A percentile compares a stretch with the other conserved stretches of the same genome.
phyloP scores from a whole-genome alignment of 305 asterid genomes.

The Fraxinus ornus region DNA sequence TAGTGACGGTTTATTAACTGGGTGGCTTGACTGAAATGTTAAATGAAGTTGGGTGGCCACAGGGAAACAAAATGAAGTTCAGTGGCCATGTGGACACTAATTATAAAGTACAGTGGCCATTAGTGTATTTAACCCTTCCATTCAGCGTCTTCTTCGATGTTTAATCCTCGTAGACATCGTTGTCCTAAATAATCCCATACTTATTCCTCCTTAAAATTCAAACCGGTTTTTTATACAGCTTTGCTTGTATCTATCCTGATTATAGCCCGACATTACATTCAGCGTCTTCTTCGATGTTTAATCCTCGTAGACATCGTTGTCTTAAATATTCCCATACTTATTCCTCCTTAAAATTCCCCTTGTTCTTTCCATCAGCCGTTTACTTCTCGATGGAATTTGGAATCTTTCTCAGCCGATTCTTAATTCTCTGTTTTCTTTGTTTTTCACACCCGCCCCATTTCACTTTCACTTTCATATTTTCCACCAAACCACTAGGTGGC shows the following conservation, averaged over 20 bases:
- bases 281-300: constrained; percentile 9
- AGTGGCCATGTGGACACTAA: no score
- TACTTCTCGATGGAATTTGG: not conserved
- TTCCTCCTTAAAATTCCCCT: not conserved
- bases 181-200: no score
- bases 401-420: not conserved
- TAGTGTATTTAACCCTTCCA: no score
- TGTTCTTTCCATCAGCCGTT: not conserved
- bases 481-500: not conserved
- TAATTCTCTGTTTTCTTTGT: not conserved
- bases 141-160: no score
- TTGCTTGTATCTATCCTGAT: not conserved
- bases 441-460: not conserved
- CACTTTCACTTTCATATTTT: not conserved
- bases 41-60: no score
- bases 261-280: not conserved
- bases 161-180: no score
- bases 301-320: constrained; percentile 23
- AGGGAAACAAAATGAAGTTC: no score
- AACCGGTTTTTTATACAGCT: not conserved
- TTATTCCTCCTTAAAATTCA: no score
- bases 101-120: no score
- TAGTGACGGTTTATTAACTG: no score
- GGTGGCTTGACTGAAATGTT: no score
- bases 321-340: not conserved